Conservation (phyloP, 305 asterid species). For the Fraxinus baroniana region DNA sequence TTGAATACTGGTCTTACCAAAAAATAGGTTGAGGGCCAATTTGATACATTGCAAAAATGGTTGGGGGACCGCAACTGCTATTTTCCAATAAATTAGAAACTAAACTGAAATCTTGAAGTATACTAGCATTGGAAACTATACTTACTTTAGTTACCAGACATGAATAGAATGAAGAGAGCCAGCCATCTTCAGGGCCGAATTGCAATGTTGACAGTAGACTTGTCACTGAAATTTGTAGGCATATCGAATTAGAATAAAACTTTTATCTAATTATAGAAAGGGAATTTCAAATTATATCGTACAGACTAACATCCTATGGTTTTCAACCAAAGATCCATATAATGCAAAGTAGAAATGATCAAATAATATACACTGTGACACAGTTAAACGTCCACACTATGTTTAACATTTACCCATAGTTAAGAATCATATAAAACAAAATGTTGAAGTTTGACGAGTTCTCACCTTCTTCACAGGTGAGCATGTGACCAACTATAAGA, state of each 20-base stretch:
- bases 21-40: not conserved
- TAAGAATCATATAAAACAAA: not conserved
- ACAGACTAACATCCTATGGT: not conserved
- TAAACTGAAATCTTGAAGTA: not conserved
- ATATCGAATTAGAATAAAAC: slow-evolving; percentile 18
- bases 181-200: slow-evolving; percentile 83
- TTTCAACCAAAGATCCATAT: slow-evolving; percentile 15
- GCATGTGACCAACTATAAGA: slow-evolving; percentile 94
- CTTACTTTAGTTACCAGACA: slow-evolving; percentile 89
- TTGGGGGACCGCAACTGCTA: not conserved
- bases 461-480: slow-evolving; percentile 88
- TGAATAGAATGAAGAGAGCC: slow-evolving; percentile 95
- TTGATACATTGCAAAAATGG: not conserved
- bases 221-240: slow-evolving; percentile 57
- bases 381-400: not conserved
- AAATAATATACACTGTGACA: not conserved
- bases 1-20: not conserved
- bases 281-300: slow-evolving; percentile 16
- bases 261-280: slow-evolving; percentile 4
- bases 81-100: not conserved
- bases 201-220: slow-evolving; percentile 67
- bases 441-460: slow-evolving; percentile 9
- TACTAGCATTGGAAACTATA: slow-evolving; percentile 16
- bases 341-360: slow-evolving; percentile 14
- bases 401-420: not conserved